phyloP scores from a whole-genome alignment of 768 basidiomycete genomes.

The Psilocybe azurescens region DNA sequence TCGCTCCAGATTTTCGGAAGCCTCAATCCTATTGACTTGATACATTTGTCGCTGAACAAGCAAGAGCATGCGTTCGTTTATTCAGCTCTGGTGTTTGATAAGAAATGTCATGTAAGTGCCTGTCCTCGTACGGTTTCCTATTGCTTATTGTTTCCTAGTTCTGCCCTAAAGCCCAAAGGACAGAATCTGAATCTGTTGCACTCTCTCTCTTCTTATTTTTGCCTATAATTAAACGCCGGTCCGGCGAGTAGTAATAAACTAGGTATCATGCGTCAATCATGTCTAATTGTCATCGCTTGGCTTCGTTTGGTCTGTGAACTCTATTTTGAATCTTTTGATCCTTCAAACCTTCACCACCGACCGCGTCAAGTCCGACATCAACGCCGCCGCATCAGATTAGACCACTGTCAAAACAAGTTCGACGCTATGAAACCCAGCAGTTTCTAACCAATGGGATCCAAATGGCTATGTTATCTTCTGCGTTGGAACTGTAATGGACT shows the following conservation, averaged over 20 bases:
- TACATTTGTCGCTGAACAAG: slow-evolving; percentile 8
- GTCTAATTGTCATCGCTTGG: too few relatives aligned
- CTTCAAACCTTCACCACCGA: too few relatives aligned
- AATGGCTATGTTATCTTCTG: too few relatives aligned
- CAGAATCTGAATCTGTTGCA: not conserved
- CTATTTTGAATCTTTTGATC: not conserved
- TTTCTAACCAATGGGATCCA: too few relatives aligned
- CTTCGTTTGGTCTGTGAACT: too few relatives aligned
- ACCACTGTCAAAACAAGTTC: not conserved
- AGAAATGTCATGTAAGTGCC: slow-evolving; percentile 23
- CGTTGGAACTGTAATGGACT: too few relatives aligned
- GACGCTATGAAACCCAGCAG: too few relatives aligned
- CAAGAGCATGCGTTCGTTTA: slow-evolving; percentile 7
- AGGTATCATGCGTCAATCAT: too few relatives aligned
- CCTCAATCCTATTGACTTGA: slow-evolving; percentile 8
- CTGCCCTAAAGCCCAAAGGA: too few relatives aligned
- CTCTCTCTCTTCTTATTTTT: slow-evolving; percentile 6
- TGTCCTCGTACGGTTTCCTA: not conserved
- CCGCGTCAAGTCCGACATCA: not conserved
- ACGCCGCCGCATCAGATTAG: not conserved
- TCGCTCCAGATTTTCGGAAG: slow-evolving; percentile 10
- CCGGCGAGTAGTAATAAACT: too few relatives aligned
- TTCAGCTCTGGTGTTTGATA: slow-evolving; percentile 22
- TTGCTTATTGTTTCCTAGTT: not conserved
- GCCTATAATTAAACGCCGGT: too few relatives aligned